Evolutionary conservation across 108 stramenopile species (phyloP), one percentile per base, ranked within the genome.

Genomic region (Cyclotella baltica): DNA sequence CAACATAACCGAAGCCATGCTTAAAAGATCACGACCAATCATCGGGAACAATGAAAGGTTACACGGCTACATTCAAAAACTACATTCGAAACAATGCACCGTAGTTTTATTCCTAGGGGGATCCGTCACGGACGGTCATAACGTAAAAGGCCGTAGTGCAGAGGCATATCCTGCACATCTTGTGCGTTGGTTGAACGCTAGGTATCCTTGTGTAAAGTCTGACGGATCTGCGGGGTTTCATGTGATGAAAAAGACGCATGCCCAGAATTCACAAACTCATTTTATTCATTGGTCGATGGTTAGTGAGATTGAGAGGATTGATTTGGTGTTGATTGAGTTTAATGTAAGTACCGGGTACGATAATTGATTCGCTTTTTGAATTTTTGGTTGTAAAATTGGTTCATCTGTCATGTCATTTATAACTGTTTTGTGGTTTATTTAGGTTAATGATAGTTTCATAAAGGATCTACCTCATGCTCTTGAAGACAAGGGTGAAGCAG

Each of bases 291-390:
- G 77, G 77, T 52, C 57, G 5, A 51, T 48, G 58, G 36, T 80
- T 20, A 29, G 20, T 36, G 43, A 25, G 35, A 61, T 73, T 13
- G 65, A 73, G 1, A 57, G 55, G 43, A 61, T 80, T 35, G 79
- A 80, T 37, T 73, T 80, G 72, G 79, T 74, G 1, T 69, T 80
- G 22, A 55, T 68, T 29, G 79, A 80, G 40, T 80, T 80, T 29
- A 80, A 80, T 62, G 72, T 80, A 3, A 52, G 51, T 19, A 52
- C 4, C n/a, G n/a, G n/a, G n/a, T n/a, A n/a, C n/a, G n/a, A n/a
- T n/a, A n/a, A n/a, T n/a, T n/a, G n/a, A n/a, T n/a, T n/a, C n/a
- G n/a, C n/a, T n/a, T n/a, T n/a, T n/a, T n/a, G n/a, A n/a, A n/a
- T n/a, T n/a, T n/a, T n/a, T n/a, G n/a, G n/a, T n/a, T n/a, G n/a